These are phyloP conservation scores for Chytriomyces confervae DNA, from an alignment of 192 early-diverging fungal genomes.

Conservation along the genomic window DNA sequence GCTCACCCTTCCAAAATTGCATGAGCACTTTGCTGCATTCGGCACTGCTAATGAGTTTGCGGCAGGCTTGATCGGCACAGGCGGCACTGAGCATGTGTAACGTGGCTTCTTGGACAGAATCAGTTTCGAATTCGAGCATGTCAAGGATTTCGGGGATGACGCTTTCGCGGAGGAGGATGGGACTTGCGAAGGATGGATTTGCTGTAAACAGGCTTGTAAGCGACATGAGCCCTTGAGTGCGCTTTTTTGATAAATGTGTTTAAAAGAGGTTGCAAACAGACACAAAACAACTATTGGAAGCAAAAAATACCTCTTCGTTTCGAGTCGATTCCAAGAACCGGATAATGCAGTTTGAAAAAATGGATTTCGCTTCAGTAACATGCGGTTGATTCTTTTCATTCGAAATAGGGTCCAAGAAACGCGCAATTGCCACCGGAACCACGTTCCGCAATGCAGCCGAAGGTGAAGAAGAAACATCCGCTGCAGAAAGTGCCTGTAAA, in stretches of 20 bases:
- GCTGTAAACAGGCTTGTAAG: constrained; percentile 69
- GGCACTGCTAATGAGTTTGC: constrained; percentile 56
- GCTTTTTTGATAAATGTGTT: constrained; percentile 7
- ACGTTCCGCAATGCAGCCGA: constrained; percentile 9
- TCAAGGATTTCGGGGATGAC: constrained; percentile 81
- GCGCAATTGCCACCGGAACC: constrained; percentile 16
- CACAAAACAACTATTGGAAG: neutral
- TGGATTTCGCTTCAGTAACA: constrained; percentile 4
- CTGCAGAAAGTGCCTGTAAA: neutral
- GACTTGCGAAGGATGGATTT: neutral
- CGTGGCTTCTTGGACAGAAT: constrained; percentile 69
- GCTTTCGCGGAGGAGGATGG: constrained; percentile 63
- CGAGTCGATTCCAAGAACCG: constrained; percentile 25
- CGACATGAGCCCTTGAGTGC: constrained; percentile 43
- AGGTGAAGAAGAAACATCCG: neutral
- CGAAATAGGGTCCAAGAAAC: constrained; percentile 28
- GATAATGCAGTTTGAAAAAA: constrained; percentile 9
- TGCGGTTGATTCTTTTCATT: constrained; percentile 6
- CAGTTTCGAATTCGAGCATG: constrained; percentile 75
- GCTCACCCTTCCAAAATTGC: constrained; percentile 10
- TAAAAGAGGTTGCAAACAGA: neutral
- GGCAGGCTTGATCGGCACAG: constrained; percentile 64
- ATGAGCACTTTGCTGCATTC: constrained; percentile 31
- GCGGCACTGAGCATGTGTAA: constrained; percentile 61
- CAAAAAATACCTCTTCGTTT: neutral